These are phyloP conservation scores for Coriolopsis trogii DNA, from an alignment of 1,284 basidiomycete genomes.

Conservation along the genomic window DNA sequence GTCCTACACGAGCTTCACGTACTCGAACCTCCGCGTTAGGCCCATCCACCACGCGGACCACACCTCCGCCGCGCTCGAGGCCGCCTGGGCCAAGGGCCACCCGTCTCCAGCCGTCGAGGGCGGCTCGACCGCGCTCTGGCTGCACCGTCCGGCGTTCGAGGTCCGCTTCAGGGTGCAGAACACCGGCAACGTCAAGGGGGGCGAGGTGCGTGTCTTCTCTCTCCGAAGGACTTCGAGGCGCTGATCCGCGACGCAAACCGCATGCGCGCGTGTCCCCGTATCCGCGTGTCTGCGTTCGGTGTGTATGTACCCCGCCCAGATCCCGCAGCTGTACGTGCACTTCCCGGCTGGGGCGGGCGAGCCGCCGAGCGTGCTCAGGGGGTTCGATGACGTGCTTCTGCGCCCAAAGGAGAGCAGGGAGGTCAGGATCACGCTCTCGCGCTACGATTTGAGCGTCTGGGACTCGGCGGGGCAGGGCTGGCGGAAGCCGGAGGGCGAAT, in stretches of 20 bases:
- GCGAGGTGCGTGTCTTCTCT: slow-evolving; percentile 42
- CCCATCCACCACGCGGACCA: slow-evolving; percentile 39
- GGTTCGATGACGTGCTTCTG: slow-evolving; percentile 48
- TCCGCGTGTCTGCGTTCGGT: not conserved
- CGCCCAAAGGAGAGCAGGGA: slow-evolving; percentile 37
- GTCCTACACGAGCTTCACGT: slow-evolving; percentile 82
- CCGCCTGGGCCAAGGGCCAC: slow-evolving; percentile 57
- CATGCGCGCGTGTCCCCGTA: not conserved
- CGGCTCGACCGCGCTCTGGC: slow-evolving; percentile 60
- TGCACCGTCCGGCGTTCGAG: slow-evolving; percentile 62
- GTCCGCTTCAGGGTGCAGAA: slow-evolving; percentile 66
- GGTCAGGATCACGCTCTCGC: slow-evolving; percentile 42
- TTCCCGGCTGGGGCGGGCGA: slow-evolving; percentile 42
- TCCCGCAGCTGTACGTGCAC: slow-evolving; percentile 49
- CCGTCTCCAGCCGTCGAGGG: slow-evolving; percentile 51
- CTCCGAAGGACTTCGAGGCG: not conserved
- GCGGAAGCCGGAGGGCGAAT: slow-evolving; percentile 48
- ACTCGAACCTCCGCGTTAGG: slow-evolving; percentile 53
- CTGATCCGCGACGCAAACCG: not conserved
- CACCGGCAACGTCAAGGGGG: slow-evolving; percentile 54
- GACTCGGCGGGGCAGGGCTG: slow-evolving; percentile 52
- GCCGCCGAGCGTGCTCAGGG: slow-evolving; percentile 47
- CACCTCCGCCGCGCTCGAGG: slow-evolving; percentile 41
- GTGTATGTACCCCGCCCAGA: slow-evolving; percentile 28
- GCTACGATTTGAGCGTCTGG: slow-evolving; percentile 50